Conservation (phyloP, 2,329 filamentous ascomycete species). For the Nothophoma quercina region DNA sequence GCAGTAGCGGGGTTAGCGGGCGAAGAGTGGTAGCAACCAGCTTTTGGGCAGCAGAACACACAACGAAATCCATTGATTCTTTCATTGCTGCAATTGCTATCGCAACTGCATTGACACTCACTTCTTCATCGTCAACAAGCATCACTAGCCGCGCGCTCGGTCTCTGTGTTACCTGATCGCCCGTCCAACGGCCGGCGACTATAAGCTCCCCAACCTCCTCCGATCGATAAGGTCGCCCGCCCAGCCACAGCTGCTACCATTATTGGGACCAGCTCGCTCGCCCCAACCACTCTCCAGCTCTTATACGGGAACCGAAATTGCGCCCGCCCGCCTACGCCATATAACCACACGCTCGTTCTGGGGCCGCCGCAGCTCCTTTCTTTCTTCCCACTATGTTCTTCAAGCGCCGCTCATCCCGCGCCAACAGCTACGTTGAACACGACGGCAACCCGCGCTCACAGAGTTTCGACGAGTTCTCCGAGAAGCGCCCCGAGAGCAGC, state of each 20-base stretch:
- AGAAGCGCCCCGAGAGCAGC: slow-evolving; percentile 51
- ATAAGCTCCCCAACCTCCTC: slow-evolving; percentile 25
- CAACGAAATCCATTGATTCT: too few relatives aligned
- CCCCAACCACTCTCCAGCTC: slow-evolving; percentile 18
- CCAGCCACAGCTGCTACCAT: slow-evolving; percentile 20
- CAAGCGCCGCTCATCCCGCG: slow-evolving; percentile 57
- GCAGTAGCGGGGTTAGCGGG: slow-evolving; percentile 6
- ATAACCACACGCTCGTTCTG: slow-evolving; percentile 33
- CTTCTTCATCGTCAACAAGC: too few relatives aligned
- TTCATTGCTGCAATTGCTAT: too few relatives aligned
- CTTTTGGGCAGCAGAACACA: background rate
- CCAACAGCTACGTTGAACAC: slow-evolving; percentile 59
- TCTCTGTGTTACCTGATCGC: slow-evolving; percentile 13
- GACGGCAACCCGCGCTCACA: slow-evolving; percentile 51
- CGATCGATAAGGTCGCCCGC: slow-evolving; percentile 19
- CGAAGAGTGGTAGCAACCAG: too few relatives aligned
- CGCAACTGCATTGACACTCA: too few relatives aligned
- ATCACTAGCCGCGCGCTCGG: too few relatives aligned
- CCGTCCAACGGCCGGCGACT: slow-evolving; percentile 2
- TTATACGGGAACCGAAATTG: slow-evolving; percentile 24
- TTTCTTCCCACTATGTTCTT: slow-evolving; percentile 55
- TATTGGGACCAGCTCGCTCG: slow-evolving; percentile 9
- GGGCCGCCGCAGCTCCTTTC: slow-evolving; percentile 23
- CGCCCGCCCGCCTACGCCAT: slow-evolving; percentile 25
- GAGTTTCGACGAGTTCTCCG: slow-evolving; percentile 51